Evolutionary conservation across 108 stramenopile species (phyloP), one percentile per base, ranked within the genome.

Genomic region (Fragilariopsis cylindrus): DNA sequence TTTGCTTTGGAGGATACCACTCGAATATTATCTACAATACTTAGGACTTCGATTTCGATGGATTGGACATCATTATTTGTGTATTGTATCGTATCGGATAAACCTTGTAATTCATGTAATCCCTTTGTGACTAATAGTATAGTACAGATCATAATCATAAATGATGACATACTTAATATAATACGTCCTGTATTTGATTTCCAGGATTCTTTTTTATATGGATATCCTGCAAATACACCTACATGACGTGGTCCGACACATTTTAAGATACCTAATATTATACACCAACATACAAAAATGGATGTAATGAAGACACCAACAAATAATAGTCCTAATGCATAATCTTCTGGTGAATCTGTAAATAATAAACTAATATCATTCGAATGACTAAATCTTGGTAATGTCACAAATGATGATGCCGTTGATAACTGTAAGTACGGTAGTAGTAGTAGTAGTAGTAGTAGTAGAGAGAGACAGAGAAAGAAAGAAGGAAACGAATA

Each of bases 351-450:
- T 40, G 58, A 41, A 11, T 50, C 39, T 4, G 60, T 55, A 44
- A 84, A 77, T 5, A 84, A 65, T 46, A 54, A n/a, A 7, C 76
- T 71, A 58, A 84, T 75, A 21, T 84, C 84, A 60, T 49, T 47
- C 13, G 76, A 16, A 21, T 78, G 84, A 57, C 84, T 60, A 53
- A 80, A 84, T 56, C 84, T 48, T 40, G 84, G 84, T 55, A 81
- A n/a, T 4, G 3, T 9, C 45, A 60, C 72, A 55, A 82, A 68
- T 3, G 19, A 3, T 6, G 15, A 18, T 12, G 62, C 57, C 2
- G 69, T 42, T 58, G 45, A 50, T 6, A 60, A 69, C 79, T 80
- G 60, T 45, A 0, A 42, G 43, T 7, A 48, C 30, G 30, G 30
- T 7, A 69, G 68, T 1, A 0, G 39, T 21, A 53, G 39, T n/a